phyloP scores from a whole-genome alignment of 2,329 filamentous ascomycete species.

The Sphaerostilbella broomeana region DNA sequence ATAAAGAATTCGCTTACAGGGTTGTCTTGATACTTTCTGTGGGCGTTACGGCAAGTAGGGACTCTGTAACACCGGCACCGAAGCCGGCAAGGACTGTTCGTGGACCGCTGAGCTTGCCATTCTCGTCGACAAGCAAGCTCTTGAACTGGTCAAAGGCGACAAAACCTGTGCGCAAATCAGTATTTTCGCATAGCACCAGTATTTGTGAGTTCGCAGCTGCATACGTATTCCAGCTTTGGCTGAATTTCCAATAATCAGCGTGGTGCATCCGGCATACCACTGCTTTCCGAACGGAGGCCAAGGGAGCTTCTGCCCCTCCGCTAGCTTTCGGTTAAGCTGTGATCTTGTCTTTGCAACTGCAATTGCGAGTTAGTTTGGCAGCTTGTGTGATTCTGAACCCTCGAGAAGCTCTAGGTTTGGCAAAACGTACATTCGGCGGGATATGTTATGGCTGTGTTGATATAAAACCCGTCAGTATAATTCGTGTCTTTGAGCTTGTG shows the following conservation, averaged over 20 bases:
- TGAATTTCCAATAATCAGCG: conserved; percentile 92
- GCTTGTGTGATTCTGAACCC: no score
- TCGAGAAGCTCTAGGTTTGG: no score
- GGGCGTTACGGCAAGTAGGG: conserved; percentile 85
- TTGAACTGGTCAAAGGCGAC: conserved; percentile 97
- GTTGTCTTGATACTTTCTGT: conserved; percentile 99
- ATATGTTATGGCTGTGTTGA: conserved; percentile 69
- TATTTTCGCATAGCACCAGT: neutral
- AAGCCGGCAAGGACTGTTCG: conserved; percentile 90
- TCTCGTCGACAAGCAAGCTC: conserved; percentile 67
- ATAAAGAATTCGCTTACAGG: conserved; percentile 41
- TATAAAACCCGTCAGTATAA: neutral
- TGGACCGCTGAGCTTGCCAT: conserved; percentile 85
- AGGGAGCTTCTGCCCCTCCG: conserved; percentile 78
- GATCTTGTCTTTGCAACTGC: conserved; percentile 88
- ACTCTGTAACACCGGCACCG: conserved; percentile 90
- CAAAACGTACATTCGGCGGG: conserved; percentile 73
- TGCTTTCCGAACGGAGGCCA: conserved; percentile 90
- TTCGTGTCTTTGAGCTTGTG: neutral
- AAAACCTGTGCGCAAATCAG: no score
- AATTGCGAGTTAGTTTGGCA: conserved; percentile 7
- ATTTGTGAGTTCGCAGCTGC: conserved; percentile 26
- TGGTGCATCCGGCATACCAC: conserved; percentile 98
- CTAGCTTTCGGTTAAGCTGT: conserved; percentile 81
- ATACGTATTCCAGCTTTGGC: conserved; percentile 90